Evolutionary conservation across 768 basidiomycete species (phyloP).

Genomic region (Hypsizygus marmoreus): DNA sequence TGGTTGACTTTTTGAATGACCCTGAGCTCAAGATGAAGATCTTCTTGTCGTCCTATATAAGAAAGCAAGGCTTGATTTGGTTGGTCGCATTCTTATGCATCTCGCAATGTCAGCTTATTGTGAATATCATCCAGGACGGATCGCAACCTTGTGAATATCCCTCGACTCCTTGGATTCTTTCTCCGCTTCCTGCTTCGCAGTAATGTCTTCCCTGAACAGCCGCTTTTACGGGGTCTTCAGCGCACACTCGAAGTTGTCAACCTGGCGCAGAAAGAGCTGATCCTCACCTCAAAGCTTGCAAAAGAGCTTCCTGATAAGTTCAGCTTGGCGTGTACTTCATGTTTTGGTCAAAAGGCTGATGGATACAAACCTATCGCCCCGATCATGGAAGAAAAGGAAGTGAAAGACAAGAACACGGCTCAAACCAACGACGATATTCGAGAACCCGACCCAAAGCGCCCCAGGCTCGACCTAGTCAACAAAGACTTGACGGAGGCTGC

Average conservation of each 20-base stretch:
- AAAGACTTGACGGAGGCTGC: slow-evolving; percentile 1
- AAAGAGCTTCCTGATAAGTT: slow-evolving; percentile 52
- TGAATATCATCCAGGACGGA: slow-evolving; percentile 36
- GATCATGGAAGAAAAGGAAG: slow-evolving; percentile 9
- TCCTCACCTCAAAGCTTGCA: slow-evolving; percentile 46
- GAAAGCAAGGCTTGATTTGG: slow-evolving; percentile 71
- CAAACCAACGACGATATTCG: neutral
- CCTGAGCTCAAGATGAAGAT: slow-evolving; percentile 60
- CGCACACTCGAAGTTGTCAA: slow-evolving; percentile 45
- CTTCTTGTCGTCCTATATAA: slow-evolving; percentile 72
- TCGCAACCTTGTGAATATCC: slow-evolving; percentile 49
- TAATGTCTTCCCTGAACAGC: slow-evolving; percentile 49
- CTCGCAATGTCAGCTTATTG: neutral
- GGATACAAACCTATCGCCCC: slow-evolving; percentile 33
- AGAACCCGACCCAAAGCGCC: slow-evolving; percentile 16
- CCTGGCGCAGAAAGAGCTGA: slow-evolving; percentile 50
- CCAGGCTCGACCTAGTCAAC: slow-evolving; percentile 16
- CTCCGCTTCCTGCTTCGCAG: slow-evolving; percentile 61
- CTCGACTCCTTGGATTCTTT: slow-evolving; percentile 61
- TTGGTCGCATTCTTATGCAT: slow-evolving; percentile 28
- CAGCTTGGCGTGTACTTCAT: slow-evolving; percentile 46
- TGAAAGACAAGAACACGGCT: slow-evolving; percentile 3
- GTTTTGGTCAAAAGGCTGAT: slow-evolving; percentile 51
- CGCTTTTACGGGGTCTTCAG: slow-evolving; percentile 46
- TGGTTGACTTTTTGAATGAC: slow-evolving; percentile 58